These are phyloP conservation scores for Quercus tomentella DNA, from an alignment of 331 rosid species.

Conservation along the genomic window DNA sequence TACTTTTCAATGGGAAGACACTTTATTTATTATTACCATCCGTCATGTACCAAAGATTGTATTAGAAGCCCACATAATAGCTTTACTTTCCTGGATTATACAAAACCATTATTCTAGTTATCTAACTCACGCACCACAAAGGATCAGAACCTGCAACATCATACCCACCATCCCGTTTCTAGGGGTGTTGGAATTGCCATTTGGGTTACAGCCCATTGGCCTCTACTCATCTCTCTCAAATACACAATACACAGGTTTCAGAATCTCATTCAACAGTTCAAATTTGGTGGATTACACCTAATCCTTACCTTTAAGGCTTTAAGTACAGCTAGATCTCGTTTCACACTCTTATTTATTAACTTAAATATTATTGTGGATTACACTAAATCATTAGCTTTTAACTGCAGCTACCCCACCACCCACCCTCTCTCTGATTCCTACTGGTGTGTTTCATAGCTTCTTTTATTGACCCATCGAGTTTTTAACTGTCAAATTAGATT, in stretches of 20 bases:
- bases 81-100: neutral
- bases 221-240: neutral
- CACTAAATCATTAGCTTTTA: conserved; percentile 14
- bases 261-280: neutral
- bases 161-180: too few species aligned
- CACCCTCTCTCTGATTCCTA: neutral
- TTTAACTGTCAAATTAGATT: neutral
- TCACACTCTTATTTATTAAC: neutral
- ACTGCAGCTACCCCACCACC: neutral
- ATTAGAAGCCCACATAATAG: neutral
- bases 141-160: too few species aligned
- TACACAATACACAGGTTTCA: neutral
- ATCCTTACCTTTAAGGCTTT: conserved; percentile 5
- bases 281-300: neutral
- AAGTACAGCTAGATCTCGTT: conserved; percentile 17
- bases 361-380: neutral
- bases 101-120: neutral
- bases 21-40: too few species aligned
- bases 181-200: too few species aligned
- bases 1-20: too few species aligned
- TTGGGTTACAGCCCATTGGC: too few species aligned
- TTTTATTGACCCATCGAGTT: conserved; percentile 29
- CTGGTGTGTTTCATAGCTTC: conserved; percentile 28
- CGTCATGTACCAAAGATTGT: neutral
- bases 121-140: too few species aligned